phyloP scores from a whole-genome alignment of 2,329 filamentous ascomycete species.

The Calonectria hongkongensis region DNA sequence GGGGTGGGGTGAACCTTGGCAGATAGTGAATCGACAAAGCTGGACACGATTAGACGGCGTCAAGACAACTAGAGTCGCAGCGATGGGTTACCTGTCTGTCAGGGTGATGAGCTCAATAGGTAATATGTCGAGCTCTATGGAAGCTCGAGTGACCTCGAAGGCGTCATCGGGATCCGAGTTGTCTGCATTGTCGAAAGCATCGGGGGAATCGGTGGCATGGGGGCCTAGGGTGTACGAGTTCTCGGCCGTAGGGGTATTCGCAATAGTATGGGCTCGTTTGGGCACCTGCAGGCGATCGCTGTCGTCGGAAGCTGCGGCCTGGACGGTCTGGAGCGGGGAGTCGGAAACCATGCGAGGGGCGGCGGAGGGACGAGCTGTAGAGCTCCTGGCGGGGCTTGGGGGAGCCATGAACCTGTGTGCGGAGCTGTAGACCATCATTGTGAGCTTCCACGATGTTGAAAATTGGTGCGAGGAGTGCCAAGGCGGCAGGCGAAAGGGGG shows the following conservation, averaged over 20 bases:
- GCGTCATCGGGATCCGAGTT: slow-evolving; percentile 66
- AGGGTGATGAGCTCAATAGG: slow-evolving; percentile 95
- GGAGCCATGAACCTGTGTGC: slow-evolving; percentile 59
- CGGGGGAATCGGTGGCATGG: slow-evolving; percentile 58
- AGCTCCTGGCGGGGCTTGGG: slow-evolving; percentile 53
- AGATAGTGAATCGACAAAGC: slow-evolving; percentile 92
- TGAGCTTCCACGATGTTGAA: slow-evolving; percentile 46
- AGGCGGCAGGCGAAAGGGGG: slow-evolving; percentile 15
- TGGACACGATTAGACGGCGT: slow-evolving; percentile 59
- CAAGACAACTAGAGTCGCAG: slow-evolving; percentile 8
- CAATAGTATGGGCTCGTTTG: slow-evolving; percentile 69
- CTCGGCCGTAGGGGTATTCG: slow-evolving; percentile 61
- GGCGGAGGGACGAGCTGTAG: slow-evolving; percentile 56
- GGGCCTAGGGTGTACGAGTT: slow-evolving; percentile 39
- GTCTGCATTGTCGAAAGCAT: slow-evolving; percentile 70
- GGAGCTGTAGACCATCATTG: slow-evolving; percentile 55
- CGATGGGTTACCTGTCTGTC: slow-evolving; percentile 82
- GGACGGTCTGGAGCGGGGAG: slow-evolving; percentile 47
- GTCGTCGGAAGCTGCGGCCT: slow-evolving; percentile 52
- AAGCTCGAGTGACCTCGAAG: slow-evolving; percentile 69
- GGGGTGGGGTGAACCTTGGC: slow-evolving; percentile 91
- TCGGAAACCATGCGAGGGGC: slow-evolving; percentile 57
- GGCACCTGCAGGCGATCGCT: slow-evolving; percentile 58
- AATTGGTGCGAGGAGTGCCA: background rate
- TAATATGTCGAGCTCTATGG: slow-evolving; percentile 88